Conservation (phyloP, 2,329 filamentous ascomycete species). For the Claviceps fusiformis region DNA sequence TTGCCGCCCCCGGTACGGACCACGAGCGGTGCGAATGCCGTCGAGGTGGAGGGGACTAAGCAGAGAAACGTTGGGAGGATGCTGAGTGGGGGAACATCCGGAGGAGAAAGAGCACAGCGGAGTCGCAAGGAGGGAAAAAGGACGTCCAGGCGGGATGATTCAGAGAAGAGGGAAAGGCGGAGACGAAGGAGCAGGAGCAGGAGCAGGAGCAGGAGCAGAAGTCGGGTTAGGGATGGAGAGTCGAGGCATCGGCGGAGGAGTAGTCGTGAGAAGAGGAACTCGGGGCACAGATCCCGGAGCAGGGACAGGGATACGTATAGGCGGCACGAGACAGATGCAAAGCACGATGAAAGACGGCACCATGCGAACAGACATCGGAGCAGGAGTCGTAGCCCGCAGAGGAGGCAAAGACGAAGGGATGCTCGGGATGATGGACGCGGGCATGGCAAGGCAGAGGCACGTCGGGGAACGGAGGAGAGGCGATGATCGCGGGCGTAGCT, state of each 20-base stretch:
- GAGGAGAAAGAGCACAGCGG: background rate
- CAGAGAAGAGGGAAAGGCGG: conserved; percentile 18
- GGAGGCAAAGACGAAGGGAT: conserved; percentile 12
- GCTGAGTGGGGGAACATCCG: conserved; percentile 11
- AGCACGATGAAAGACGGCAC: conserved; percentile 3
- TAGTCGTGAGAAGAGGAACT: conserved; percentile 7
- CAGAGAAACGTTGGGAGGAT: conserved; percentile 23
- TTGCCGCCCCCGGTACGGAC: conserved; percentile 54
- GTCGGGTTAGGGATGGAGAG: conserved; percentile 15
- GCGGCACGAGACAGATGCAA: conserved; percentile 1
- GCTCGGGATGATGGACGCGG: background rate
- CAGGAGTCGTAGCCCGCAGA: conserved; percentile 3
- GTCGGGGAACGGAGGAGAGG: conserved; percentile 10
- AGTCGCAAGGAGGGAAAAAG: conserved; percentile 12
- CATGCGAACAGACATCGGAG: conserved; percentile 2
- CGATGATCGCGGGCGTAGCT: conserved; percentile 7
- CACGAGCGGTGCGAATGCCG: conserved; percentile 49
- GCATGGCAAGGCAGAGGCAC: conserved; percentile 9
- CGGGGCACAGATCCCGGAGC: conserved; percentile 7
- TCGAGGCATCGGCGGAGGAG: conserved; percentile 17
- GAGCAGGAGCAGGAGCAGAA: conserved; percentile 17
- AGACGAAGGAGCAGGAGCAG: conserved; percentile 21
- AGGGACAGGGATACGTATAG: conserved; percentile 6
- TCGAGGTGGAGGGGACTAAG: conserved; percentile 35
- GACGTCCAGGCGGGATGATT: conserved; percentile 18